Evolutionary conservation across 169 alveolate species (phyloP).

Genomic region (Eimeria tenella): DNA sequence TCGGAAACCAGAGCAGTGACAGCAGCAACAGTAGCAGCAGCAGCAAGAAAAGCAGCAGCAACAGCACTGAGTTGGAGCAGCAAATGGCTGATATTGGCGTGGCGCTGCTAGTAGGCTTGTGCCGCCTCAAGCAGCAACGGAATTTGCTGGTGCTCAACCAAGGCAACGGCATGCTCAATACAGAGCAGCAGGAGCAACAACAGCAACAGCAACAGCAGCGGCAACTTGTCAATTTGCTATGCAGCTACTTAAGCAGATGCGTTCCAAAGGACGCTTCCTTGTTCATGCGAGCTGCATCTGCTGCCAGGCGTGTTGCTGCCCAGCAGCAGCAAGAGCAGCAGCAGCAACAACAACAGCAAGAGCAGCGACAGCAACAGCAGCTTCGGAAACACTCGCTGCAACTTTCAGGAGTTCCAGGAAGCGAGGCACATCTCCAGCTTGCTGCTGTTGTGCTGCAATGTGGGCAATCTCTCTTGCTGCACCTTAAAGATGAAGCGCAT

Average conservation of each 20-base stretch:
- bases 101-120: neutral
- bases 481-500: neutral
- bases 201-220: slow-evolving; percentile 50
- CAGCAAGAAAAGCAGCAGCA: slow-evolving; percentile 10
- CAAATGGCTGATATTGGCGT: neutral
- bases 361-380: too few species aligned
- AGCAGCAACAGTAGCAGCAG: slow-evolving; percentile 52
- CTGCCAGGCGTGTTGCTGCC: neutral
- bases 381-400: too few species aligned
- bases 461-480: neutral
- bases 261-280: slow-evolving; percentile 20
- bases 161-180: too few species aligned
- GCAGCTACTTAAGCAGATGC: neutral
- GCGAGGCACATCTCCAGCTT: neutral
- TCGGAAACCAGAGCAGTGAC: neutral
- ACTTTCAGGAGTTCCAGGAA: neutral
- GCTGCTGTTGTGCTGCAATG: neutral
- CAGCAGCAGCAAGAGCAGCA: slow-evolving; percentile 45
- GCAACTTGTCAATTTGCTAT: neutral
- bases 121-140: neutral
- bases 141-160: slow-evolving; percentile 7
- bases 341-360: neutral
- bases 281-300: slow-evolving; percentile 33
- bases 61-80: neutral
- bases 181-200: neutral